A percentile compares a stretch with the other conserved stretches of the same genome.
Conservation (phyloP, 2,329 filamentous ascomycete genomes). For the Zopfia rhizophila region DNA sequence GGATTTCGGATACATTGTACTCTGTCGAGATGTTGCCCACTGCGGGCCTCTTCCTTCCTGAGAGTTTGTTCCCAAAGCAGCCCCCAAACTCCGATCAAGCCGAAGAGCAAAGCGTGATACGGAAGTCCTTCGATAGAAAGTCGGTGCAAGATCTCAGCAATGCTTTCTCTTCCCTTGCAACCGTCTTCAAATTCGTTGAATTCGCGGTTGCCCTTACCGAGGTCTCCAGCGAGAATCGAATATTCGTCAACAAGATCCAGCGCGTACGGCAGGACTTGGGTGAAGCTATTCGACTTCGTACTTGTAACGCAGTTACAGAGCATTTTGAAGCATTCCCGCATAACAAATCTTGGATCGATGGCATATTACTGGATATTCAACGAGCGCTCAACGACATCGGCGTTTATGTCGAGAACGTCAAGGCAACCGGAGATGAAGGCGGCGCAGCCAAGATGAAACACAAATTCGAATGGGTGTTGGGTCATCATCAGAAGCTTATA, state of each 20-base stretch:
- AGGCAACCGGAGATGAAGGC: conserved; percentile 32
- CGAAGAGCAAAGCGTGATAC: neutral
- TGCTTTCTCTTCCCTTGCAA: conserved; percentile 32
- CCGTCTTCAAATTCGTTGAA: conserved; percentile 40
- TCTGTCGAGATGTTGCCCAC: conserved; percentile 7
- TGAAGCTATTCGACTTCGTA: conserved; percentile 40
- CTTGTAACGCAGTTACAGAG: conserved; percentile 26
- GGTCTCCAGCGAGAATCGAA: conserved; percentile 34
- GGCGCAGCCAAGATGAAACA: conserved; percentile 33
- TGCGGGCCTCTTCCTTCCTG: conserved; percentile 33
- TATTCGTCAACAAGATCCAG: conserved; percentile 38
- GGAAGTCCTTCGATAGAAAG: conserved; percentile 26
- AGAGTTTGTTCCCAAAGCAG: conserved; percentile 20
- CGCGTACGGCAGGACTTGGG: conserved; percentile 38
- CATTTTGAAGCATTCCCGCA: conserved; percentile 36
- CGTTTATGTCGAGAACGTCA: conserved; percentile 36
- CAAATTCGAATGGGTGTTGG: conserved; percentile 42
- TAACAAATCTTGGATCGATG: conserved; percentile 38
- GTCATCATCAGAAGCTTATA: conserved; percentile 39
- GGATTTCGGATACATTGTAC: neutral
- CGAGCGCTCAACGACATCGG: conserved; percentile 42
- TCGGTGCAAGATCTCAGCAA: conserved; percentile 19
- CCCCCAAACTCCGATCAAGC: conserved; percentile 9
- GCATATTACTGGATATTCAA: conserved; percentile 33
- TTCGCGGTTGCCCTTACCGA: conserved; percentile 34